Evolutionary conservation across 306 rosid genomes (phyloP).

Genomic region (Begonia peltatifolia): DNA sequence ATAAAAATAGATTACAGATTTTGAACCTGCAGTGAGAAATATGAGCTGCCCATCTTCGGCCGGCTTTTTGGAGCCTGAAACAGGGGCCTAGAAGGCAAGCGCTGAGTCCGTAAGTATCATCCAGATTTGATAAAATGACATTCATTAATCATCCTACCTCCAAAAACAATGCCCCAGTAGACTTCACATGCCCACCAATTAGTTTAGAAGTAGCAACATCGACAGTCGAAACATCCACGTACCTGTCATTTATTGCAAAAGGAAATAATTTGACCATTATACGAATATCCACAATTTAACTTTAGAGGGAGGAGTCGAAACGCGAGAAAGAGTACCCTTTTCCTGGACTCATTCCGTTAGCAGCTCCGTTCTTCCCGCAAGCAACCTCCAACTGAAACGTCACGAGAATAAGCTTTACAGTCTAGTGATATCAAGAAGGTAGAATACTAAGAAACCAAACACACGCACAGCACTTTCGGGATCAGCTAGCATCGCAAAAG

Average conservation of each 20-base stretch:
- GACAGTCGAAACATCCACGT: conserved; percentile 90
- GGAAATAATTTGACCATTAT: background rate
- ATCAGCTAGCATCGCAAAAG: conserved; percentile 97
- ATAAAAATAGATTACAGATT: conserved; percentile 2
- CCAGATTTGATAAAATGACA: conserved; percentile 4
- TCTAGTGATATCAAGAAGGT: background rate
- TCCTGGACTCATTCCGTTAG: conserved; percentile 63
- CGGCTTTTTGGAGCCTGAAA: conserved; percentile 91
- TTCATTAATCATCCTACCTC: conserved; percentile 33
- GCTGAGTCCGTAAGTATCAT: conserved; percentile 4
- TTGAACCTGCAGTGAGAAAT: conserved; percentile 85
- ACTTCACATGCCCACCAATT: conserved; percentile 43
- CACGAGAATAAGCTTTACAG: conserved; percentile 10
- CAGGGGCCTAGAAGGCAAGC: conserved; percentile 63
- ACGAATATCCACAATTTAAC: background rate
- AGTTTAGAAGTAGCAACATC: conserved; percentile 67
- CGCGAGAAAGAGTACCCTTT: conserved; percentile 48
- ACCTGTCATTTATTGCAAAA: conserved; percentile 28
- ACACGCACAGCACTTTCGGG: conserved; percentile 89
- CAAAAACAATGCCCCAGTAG: conserved; percentile 77
- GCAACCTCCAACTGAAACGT: conserved; percentile 67
- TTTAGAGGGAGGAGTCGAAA: background rate
- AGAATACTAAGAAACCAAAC: conserved; percentile 12
- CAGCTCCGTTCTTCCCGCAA: conserved; percentile 68
- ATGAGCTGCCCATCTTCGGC: conserved; percentile 96